A percentile compares a stretch with the other conserved stretches of the same genome.
phyloP scores from a whole-genome alignment of 139 green algal species.

The Asterochloris sp. region DNA sequence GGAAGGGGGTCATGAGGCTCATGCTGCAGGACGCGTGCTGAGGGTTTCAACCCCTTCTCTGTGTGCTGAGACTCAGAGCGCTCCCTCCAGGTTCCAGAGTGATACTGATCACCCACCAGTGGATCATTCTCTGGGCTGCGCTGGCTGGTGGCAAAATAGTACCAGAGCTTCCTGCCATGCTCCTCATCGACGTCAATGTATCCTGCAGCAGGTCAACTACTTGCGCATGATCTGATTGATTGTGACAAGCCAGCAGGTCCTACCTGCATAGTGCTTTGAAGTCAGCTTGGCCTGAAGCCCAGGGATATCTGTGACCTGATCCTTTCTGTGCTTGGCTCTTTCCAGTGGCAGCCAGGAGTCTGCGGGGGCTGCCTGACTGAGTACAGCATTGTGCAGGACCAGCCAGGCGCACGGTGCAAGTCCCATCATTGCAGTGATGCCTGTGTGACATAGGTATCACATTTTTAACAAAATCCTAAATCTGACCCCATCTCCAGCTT shows the following conservation, averaged over 20 bases:
- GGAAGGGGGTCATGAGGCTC: too few relatives aligned
- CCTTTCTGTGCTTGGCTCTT: neutral
- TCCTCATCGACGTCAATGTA: slow-evolving; percentile 42
- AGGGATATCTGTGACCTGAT: slow-evolving; percentile 5
- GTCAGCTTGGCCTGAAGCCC: neutral
- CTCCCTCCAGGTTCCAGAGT: too few relatives aligned
- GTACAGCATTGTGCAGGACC: neutral
- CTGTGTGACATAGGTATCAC: too few relatives aligned
- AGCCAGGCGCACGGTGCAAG: neutral
- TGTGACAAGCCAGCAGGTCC: too few relatives aligned
- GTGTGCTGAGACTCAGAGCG: too few relatives aligned
- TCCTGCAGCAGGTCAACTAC: neutral
- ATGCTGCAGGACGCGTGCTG: too few relatives aligned
- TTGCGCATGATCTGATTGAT: too few relatives aligned
- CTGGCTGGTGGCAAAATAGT: slow-evolving; percentile 44
- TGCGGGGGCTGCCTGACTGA: neutral
- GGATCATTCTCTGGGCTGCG: slow-evolving; percentile 26
- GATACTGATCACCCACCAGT: slow-evolving; percentile 46
- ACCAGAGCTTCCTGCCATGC: slow-evolving; percentile 33
- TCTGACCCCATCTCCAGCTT: too few relatives aligned
- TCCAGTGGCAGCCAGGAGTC: neutral
- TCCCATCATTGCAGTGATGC: too few relatives aligned
- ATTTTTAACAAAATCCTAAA: too few relatives aligned
- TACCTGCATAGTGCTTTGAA: neutral
- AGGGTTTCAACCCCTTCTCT: too few relatives aligned